Base-by-base conservation (phyloP, 2,329 filamentous ascomycete species). In the Calonectria fujianensis region DNA sequence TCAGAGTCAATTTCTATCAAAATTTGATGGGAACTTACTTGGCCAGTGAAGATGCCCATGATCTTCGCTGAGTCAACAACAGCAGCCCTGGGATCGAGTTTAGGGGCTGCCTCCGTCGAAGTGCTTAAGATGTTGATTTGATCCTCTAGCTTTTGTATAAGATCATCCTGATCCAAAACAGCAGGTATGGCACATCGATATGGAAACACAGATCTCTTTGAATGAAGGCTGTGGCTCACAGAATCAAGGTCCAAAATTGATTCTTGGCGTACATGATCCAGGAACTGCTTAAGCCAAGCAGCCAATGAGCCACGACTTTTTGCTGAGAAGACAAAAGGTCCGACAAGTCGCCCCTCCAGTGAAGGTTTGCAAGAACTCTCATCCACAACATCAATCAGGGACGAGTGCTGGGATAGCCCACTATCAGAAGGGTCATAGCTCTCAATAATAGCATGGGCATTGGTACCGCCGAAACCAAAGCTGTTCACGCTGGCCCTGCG, bases 391-490 rank as follows among this genome's bases (percentile, higher is more conserved):
- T 37, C 9, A 37, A 3, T 37, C 11, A 10, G 2, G 11, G 35
- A 10, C 10, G 14, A 39, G 1, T 9, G 37, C 1, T 1, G 14
- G 2, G 37, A 39, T 16, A 14, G 16, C 10, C 1, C 3, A 10
- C 16, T 9, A 5, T 39, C 13, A 6, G 37, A 16, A 39, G 14
- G 11, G 3, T 39, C 37, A 16, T 16, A 16, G 37, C 37, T 48
- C 27, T 85, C 84, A 7, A 87, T 74, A 11, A 89, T 85, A 0
- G 83, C 82, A 70, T 88, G 87, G 2, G 84, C 85, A 73, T 88
- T 88, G 16, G 87, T 85, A 27, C 84, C 86, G 18, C 85, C 87
- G 61, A 86, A 88, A 0, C 87, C 87, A 54, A 78, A 83, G n/a
- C 79, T 80, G 70, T 84, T 83, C 39, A 84, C 75, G 61, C 79